phyloP scores from a whole-genome alignment of 257 asterid species.

The Anisodus tanguticus region DNA sequence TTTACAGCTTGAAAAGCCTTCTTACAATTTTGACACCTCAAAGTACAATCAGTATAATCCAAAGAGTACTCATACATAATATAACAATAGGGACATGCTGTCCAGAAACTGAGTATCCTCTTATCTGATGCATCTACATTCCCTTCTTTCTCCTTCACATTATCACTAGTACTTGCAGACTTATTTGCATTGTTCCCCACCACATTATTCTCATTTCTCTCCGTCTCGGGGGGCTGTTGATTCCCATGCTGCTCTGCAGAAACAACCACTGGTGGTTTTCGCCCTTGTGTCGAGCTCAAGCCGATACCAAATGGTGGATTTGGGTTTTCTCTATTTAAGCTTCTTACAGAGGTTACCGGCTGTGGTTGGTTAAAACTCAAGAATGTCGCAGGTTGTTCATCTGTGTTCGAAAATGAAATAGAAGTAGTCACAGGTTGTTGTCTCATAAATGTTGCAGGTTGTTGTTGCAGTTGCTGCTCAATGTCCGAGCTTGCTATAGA shows the following conservation, averaged over 20 bases:
- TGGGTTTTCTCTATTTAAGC: slow-evolving; percentile 23
- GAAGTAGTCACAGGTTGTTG: slow-evolving; percentile 13
- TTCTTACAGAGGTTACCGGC: slow-evolving; percentile 45
- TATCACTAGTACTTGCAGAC: slow-evolving; percentile 38
- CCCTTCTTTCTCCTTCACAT: slow-evolving; percentile 41
- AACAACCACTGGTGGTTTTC: slow-evolving; percentile 22
- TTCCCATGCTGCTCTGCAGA: slow-evolving; percentile 34
- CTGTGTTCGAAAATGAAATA: slow-evolving; percentile 14
- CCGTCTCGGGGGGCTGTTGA: slow-evolving; percentile 1
- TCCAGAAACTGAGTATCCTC: slow-evolving; percentile 54
- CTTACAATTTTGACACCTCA: slow-evolving; percentile 80
- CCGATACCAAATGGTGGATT: slow-evolving; percentile 19
- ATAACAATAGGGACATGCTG: slow-evolving; percentile 82
- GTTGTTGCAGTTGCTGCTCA: slow-evolving; percentile 16
- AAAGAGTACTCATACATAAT: slow-evolving; percentile 79
- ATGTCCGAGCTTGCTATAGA: slow-evolving; percentile 36
- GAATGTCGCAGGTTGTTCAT: slow-evolving; percentile 40
- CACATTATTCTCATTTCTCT: slow-evolving; percentile 30
- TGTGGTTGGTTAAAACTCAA: slow-evolving; percentile 32
- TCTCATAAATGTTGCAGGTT: slow-evolving; percentile 23
- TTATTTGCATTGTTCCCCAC: slow-evolving; percentile 37
- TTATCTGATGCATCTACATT: slow-evolving; percentile 37
- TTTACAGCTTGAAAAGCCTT: slow-evolving; percentile 77
- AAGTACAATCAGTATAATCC: slow-evolving; percentile 61
- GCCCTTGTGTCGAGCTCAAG: slow-evolving; percentile 24